phyloP scores from a whole-genome alignment of 2,329 filamentous ascomycete genomes.

The Fusarium verrucosum region DNA sequence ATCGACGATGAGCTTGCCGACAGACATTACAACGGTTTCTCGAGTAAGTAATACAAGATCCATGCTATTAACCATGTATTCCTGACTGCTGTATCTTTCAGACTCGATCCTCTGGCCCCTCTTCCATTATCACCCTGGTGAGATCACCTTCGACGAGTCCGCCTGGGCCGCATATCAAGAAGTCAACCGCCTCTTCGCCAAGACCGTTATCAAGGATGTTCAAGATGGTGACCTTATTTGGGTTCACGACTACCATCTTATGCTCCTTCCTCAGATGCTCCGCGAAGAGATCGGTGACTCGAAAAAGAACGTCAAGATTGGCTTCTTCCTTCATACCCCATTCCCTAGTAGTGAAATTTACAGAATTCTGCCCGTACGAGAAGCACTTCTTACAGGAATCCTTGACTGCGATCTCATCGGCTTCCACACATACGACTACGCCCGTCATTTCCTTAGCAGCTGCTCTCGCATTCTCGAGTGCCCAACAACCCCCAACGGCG shows the following conservation, averaged over 20 bases:
- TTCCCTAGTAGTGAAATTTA: constrained; percentile 98
- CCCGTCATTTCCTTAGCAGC: constrained; percentile 95
- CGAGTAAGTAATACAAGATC: constrained; percentile 69
- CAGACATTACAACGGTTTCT: constrained; percentile 97
- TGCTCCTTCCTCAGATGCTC: constrained; percentile 95
- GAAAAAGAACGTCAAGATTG: constrained; percentile 94
- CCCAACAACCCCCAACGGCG: constrained; percentile 88
- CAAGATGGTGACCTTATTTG: constrained; percentile 94
- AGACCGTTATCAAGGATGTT: constrained; percentile 85
- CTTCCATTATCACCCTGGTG: constrained; percentile 98
- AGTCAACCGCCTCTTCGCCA: constrained; percentile 91
- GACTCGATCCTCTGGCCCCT: constrained; percentile 98
- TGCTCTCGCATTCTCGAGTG: constrained; percentile 90
- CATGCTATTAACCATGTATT: neutral
- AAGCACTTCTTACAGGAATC: constrained; percentile 85
- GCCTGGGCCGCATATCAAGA: constrained; percentile 94
- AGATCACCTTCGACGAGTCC: constrained; percentile 97
- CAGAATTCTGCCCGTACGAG: constrained; percentile 90
- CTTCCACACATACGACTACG: constrained; percentile 99
- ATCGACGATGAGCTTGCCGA: constrained; percentile 93
- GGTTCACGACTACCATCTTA: constrained; percentile 98
- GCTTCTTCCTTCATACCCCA: constrained; percentile 97
- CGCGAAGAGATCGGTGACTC: constrained; percentile 83
- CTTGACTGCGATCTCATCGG: constrained; percentile 95
- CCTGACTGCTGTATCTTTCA: constrained; percentile 48